These are phyloP conservation scores for Cutaneotrichosporon cutaneum DNA, from an alignment of 1,284 basidiomycete genomes.

Conservation along the genomic window DNA sequence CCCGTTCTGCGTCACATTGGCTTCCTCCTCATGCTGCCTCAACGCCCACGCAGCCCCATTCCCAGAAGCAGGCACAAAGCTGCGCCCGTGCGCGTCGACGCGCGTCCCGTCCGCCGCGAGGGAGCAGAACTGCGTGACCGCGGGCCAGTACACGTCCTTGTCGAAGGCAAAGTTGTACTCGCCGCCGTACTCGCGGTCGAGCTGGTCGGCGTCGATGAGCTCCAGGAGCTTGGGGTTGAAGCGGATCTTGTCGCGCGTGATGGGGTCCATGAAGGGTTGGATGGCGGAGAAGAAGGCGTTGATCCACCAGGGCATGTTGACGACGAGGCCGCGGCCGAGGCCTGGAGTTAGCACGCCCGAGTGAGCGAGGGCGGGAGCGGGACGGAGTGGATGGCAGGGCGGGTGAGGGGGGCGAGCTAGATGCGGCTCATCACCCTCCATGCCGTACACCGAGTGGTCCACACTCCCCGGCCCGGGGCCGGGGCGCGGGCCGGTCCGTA, in stretches of 20 bases:
- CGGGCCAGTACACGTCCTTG: slow-evolving; percentile 72
- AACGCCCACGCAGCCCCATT: slow-evolving; percentile 49
- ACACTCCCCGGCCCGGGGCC: no score
- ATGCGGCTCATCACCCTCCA: no score
- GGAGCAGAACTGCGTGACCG: slow-evolving; percentile 60
- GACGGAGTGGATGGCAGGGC: no score
- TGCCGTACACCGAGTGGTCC: no score
- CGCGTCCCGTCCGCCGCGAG: slow-evolving; percentile 45
- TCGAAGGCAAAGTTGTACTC: slow-evolving; percentile 75
- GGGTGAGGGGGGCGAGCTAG: no score
- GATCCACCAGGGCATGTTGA: slow-evolving; percentile 74
- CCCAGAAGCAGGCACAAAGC: slow-evolving; percentile 42
- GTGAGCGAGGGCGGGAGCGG: no score
- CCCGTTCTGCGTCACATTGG: background rate
- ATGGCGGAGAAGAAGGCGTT: slow-evolving; percentile 86
- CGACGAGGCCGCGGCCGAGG: slow-evolving; percentile 77
- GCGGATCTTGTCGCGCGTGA: slow-evolving; percentile 87
- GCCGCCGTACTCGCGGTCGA: slow-evolving; percentile 81
- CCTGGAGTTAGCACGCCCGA: background rate
- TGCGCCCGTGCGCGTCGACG: slow-evolving; percentile 40
- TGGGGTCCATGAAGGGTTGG: slow-evolving; percentile 81
- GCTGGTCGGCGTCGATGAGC: slow-evolving; percentile 70
- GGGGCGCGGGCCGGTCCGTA: no score
- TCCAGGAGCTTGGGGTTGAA: slow-evolving; percentile 81
- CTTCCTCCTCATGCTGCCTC: slow-evolving; percentile 30